Evolutionary conservation across 257 asterid species (phyloP), one percentile per base, ranked within the genome.

Genomic region (Salvia hispanica): DNA sequence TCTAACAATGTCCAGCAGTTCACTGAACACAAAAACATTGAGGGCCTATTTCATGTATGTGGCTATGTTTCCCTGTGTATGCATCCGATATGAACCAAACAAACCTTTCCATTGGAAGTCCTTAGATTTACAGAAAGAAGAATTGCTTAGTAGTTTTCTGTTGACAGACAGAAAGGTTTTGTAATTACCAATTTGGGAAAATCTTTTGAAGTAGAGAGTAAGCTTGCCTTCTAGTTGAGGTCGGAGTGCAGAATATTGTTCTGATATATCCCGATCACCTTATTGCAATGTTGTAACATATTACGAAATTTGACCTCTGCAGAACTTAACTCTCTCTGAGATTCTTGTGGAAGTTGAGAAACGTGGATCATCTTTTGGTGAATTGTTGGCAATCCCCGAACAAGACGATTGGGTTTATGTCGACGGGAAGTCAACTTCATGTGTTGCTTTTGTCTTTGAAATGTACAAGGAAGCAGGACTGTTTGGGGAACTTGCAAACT

Each of bases 401-500:
- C 88, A 78, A 73, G 98, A 92, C 79, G 67, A 86, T 56, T 92
- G 98, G 98, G 87, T 82, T 15, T 92, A 92, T 45, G 79, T 42
- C 9, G 97, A 92, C 50, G 98, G 98, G 58, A 87, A 88, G 75
- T 92, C 98, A 51, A 54, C 97, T 31, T 89, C 98, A 1, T 90
- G 98, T 76, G 85, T 90, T 76, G 98, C 98, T 75, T 92, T 77
- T 76, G 86, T 92, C 80, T 87, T 86, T 33, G 97, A 89, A 74
- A 72, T 92, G 72, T 92, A 92, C 84, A 88, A 92, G 79, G 93
- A 75, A 74, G 97, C 90, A n/a, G 98, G 98, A 62, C 67, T 92
- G 74, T 86, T 92, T 60, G 98, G 91, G 60, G 46, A 75, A 51
- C 86, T 92, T 66, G 82, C 91, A 45, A 78, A 71, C 74, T 81